Evolutionary conservation across 768 basidiomycete genomes (phyloP).

Genomic region (Podaxis sp.): DNA sequence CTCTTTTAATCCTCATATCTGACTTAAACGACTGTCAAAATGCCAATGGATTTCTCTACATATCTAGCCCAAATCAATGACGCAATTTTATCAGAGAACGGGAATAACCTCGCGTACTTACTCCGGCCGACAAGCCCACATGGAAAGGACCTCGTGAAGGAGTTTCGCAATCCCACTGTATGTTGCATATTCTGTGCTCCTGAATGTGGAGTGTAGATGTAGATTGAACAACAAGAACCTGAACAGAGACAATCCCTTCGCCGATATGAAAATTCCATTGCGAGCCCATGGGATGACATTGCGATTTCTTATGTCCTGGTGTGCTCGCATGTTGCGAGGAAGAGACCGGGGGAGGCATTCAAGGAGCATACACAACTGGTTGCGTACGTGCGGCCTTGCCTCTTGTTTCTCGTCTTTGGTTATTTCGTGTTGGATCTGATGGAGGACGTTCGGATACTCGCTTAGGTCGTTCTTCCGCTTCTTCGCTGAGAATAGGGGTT

Average conservation of each 20-base stretch:
- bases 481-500: slow-evolving; percentile 77
- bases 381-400: slow-evolving; percentile 47
- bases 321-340: slow-evolving; percentile 64
- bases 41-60: slow-evolving; percentile 54
- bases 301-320: slow-evolving; percentile 79
- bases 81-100: slow-evolving; percentile 58
- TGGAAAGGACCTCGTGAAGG: slow-evolving; percentile 70
- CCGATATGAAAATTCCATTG: slow-evolving; percentile 58
- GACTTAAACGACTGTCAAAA: slow-evolving; percentile 10
- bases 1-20: no score
- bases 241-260: slow-evolving; percentile 33
- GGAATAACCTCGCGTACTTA: slow-evolving; percentile 67
- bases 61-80: slow-evolving; percentile 59
- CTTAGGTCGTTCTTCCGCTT: slow-evolving; percentile 70
- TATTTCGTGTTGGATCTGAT: background rate
- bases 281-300: slow-evolving; percentile 82
- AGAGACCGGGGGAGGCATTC: slow-evolving; percentile 68
- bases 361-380: slow-evolving; percentile 75
- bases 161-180: slow-evolving; percentile 57
- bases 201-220: background rate
- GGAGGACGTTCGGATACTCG: background rate
- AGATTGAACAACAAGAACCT: background rate
- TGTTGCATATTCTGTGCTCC: background rate
- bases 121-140: slow-evolving; percentile 74
- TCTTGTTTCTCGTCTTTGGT: background rate